phyloP scores from a whole-genome alignment of 345 rosid genomes.

The Salix exigua region DNA sequence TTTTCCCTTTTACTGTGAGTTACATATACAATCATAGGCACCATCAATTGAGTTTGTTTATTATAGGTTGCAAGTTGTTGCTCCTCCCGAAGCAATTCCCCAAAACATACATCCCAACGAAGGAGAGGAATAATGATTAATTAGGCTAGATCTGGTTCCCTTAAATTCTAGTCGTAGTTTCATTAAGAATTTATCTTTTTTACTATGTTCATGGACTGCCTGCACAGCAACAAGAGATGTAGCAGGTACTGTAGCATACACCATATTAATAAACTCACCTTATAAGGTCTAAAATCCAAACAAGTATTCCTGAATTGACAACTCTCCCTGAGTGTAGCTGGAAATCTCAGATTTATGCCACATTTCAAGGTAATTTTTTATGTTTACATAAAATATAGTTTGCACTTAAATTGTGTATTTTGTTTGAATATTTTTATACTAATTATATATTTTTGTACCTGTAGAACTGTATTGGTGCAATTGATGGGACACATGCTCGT shows the following conservation, averaged over 20 bases:
- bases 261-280: not conserved
- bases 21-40: not conserved
- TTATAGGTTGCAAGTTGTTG: not conserved
- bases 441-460: too few species aligned
- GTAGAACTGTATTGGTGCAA: too few species aligned
- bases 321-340: not conserved
- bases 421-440: too few species aligned
- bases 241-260: not conserved
- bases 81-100: not conserved
- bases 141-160: not conserved
- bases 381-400: too few species aligned
- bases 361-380: too few species aligned
- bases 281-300: conserved; percentile 3
- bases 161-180: conserved; percentile 2
- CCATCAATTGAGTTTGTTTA: too few species aligned
- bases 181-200: conserved; percentile 19
- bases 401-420: too few species aligned
- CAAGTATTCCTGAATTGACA: not conserved
- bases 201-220: conserved; percentile 4
- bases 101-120: not conserved
- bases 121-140: conserved; percentile 1
- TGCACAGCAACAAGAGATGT: not conserved
- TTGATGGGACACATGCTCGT: too few species aligned
- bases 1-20: not conserved
- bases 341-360: too few species aligned